Base-by-base conservation (phyloP, 2,329 filamentous ascomycete species). In the Phyllosticta paracitricarpa region DNA sequence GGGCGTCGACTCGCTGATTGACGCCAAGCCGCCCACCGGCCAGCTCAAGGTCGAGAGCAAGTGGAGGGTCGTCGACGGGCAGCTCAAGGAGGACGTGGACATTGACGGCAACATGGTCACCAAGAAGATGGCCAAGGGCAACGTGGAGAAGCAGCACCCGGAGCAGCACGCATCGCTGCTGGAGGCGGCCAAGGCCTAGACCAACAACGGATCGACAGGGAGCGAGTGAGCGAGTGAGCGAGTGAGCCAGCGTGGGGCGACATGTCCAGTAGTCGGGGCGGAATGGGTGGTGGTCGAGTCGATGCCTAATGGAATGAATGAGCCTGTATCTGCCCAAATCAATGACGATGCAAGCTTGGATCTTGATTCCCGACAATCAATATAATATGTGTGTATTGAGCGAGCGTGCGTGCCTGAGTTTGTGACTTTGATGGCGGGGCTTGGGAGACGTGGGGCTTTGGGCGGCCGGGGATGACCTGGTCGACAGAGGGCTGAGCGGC, bases 91-190 rank as follows among this genome's bases (percentile, higher is more conserved):
- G 65, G 72, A 75, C 25, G 71, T 75, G 1, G 70, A 74, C n/a
- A 74, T 76, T 57, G 74, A 76, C 48, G 73, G 71, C 3, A 75
- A 76, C 58, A 74, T 75, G 48, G 69, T 75, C 69, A 74, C 73
- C 70, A 75, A 75, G 70, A 74, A 73, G 67, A 72, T 76, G 59
- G 74, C 72, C 1, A 75, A 74, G 68, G 70, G 67, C 1, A 75
- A 73, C 58, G 71, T 75, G 1, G 73, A 76, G 64, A 75, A 72
- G 68, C 73, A 71, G 30, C 72, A 75, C 62, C 73, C 73, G 1
- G 68, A 67, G 64, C 73, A 75, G 67, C 73, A 75, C 57, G 56
- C 63, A 12, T 67, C 68, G 66, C 64, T 76, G 61, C 64, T 76
- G 12, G 65, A 69, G 51, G 62, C 59, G 26, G 59, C 56, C 8